A percentile compares a stretch with the other conserved stretches of the same genome.
phyloP scores from a whole-genome alignment of 179 eudicot genomes.

The Nepenthes alata region DNA sequence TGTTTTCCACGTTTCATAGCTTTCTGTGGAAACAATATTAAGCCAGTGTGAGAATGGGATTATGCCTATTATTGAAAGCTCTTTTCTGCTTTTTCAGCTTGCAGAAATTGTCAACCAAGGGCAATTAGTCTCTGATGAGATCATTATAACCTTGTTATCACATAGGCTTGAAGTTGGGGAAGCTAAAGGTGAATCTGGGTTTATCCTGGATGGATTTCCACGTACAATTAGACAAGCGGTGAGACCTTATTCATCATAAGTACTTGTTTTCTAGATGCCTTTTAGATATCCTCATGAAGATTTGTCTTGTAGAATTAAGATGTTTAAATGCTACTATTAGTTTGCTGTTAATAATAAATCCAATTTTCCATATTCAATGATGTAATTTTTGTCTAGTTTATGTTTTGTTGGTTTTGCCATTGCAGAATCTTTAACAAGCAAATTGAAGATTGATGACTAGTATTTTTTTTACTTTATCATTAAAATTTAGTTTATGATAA shows the following conservation, averaged over 20 bases:
- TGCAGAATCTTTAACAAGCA: too few species aligned
- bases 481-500: too few species aligned
- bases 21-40: too few species aligned
- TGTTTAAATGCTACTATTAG: not conserved
- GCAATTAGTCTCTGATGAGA: slow-evolving; percentile 87
- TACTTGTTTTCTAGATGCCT: not conserved
- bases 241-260: slow-evolving; percentile 14
- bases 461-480: too few species aligned
- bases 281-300: not conserved
- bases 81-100: slow-evolving; percentile 39
- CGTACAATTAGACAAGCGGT: slow-evolving; percentile 97
- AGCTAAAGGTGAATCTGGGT: slow-evolving; percentile 81
- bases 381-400: too few species aligned
- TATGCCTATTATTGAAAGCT: not conserved
- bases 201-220: slow-evolving; percentile 97
- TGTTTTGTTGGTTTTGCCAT: too few species aligned
- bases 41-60: not conserved
- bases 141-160: slow-evolving; percentile 67
- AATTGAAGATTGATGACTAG: too few species aligned
- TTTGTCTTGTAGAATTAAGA: not conserved
- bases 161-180: slow-evolving; percentile 89
- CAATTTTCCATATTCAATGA: too few species aligned
- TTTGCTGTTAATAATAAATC: too few species aligned
- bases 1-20: too few species aligned
- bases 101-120: slow-evolving; percentile 91